Conservation (phyloP, 345 rosid genomes). For the Arabidopsis arenosa region DNA sequence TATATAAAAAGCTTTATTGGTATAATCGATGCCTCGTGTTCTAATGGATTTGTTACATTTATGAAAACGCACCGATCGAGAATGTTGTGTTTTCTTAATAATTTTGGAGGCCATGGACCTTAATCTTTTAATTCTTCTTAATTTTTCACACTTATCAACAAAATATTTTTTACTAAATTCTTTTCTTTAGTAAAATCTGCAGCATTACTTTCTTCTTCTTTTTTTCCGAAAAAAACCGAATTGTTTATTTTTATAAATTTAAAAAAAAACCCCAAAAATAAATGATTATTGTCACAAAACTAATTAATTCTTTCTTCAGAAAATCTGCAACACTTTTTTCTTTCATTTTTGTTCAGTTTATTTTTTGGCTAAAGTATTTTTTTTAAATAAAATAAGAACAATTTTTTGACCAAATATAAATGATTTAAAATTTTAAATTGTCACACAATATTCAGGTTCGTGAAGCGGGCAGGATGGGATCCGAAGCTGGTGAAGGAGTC, state of each 20-base stretch:
- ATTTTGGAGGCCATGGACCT: constrained; percentile 15
- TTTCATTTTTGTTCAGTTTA: too few relatives aligned
- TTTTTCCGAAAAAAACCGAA: too few relatives aligned
- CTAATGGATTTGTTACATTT: constrained; percentile 16
- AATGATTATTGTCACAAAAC: background rate
- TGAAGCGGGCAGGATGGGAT: constrained; percentile 82
- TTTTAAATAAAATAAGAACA: too few relatives aligned
- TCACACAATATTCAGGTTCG: constrained; percentile 58
- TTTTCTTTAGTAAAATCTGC: background rate
- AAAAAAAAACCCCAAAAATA: too few relatives aligned
- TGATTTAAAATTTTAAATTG: too few relatives aligned
- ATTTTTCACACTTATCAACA: constrained; percentile 9
- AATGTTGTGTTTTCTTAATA: constrained; percentile 30
- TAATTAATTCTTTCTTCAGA: too few relatives aligned
- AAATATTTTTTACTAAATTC: background rate
- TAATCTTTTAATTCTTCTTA: background rate
- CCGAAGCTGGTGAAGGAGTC: constrained; percentile 77
- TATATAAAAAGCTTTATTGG: background rate
- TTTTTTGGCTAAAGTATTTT: too few relatives aligned
- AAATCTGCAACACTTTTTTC: too few relatives aligned
- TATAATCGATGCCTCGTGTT: constrained; percentile 24
- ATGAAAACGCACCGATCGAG: constrained; percentile 41
- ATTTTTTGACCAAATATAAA: too few relatives aligned
- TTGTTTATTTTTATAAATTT: too few relatives aligned
- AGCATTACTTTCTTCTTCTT: background rate